Percentiles rank a stretch among this genome's conserved stretches.
These are phyloP conservation scores for Colletotrichum scovillei DNA, from an alignment of 2,329 filamentous ascomycete genomes.

Conservation along the genomic window DNA sequence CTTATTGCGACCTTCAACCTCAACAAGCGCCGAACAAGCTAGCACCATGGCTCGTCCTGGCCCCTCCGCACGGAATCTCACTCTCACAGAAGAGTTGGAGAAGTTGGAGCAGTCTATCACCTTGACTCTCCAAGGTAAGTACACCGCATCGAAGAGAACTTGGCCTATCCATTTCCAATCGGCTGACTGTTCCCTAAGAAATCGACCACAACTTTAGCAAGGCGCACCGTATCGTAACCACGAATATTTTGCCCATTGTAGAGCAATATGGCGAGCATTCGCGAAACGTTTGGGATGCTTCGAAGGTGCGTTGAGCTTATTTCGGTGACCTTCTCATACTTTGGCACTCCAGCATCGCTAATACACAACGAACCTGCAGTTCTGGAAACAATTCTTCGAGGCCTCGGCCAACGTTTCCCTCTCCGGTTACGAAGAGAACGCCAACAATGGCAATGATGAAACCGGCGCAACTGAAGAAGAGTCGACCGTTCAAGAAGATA, in stretches of 20 bases:
- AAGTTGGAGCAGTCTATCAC: constrained; percentile 97
- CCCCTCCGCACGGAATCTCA: constrained; percentile 68
- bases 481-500: constrained; percentile 67
- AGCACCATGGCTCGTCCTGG: constrained; percentile 62
- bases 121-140: constrained; percentile 85
- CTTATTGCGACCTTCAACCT: not conserved
- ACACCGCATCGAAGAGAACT: not conserved
- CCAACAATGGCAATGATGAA: constrained; percentile 73
- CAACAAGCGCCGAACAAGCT: not conserved
- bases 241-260: constrained; percentile 90
- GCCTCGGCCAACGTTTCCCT: constrained; percentile 97
- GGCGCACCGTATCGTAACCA: constrained; percentile 94
- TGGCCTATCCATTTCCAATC: constrained; percentile 11
- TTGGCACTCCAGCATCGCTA: not conserved
- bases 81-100: constrained; percentile 94
- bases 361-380: constrained; percentile 61
- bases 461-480: constrained; percentile 62
- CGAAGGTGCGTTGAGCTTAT: constrained; percentile 72
- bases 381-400: constrained; percentile 99
- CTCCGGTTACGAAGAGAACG: constrained; percentile 90
- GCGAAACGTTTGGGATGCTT: constrained; percentile 94
- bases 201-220: constrained; percentile 99
- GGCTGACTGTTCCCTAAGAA: constrained; percentile 65
- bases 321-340: not conserved
- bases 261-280: constrained; percentile 97